These are phyloP conservation scores for Sanghuangporus weigelae DNA, from an alignment of 1,284 basidiomycete species.

Conservation along the genomic window DNA sequence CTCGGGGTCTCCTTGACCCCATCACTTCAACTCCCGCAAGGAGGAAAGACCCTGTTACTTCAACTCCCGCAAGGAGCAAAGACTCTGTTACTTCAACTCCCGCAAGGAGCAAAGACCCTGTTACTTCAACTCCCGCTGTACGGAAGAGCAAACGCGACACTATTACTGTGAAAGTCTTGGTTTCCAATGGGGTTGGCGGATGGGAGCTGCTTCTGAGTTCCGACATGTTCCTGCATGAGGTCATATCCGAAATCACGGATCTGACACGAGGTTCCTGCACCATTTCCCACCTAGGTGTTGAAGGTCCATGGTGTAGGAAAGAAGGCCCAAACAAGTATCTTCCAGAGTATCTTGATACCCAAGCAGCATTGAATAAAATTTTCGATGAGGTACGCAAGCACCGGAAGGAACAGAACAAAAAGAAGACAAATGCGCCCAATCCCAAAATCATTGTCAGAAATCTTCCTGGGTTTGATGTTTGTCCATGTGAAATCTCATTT, in stretches of 20 bases:
- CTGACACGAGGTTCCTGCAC: too few species aligned
- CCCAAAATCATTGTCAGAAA: not conserved
- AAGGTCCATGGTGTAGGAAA: not conserved
- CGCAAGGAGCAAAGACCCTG: not conserved
- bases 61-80: too few species aligned
- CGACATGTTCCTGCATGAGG: not conserved
- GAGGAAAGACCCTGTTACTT: too few species aligned
- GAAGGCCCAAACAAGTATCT: not conserved
- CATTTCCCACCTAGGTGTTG: too few species aligned
- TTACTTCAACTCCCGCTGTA: not conserved
- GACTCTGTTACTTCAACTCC: too few species aligned
- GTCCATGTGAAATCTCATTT: not conserved
- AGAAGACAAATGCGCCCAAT: not conserved
- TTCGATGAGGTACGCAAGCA: not conserved
- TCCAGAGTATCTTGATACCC: not conserved
- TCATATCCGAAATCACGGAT: not conserved
- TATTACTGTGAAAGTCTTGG: not conserved
- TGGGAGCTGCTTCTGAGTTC: not conserved
- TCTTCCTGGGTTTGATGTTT: not conserved
- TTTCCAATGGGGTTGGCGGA: not conserved
- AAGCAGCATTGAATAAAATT: not conserved
- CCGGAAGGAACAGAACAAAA: not conserved
- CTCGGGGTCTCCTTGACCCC: not conserved
- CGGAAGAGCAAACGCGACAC: not conserved
- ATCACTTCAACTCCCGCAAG: not conserved